Percentiles rank a stretch among this genome's conserved stretches.
phyloP scores from a whole-genome alignment of 2,329 filamentous ascomycete genomes.

The Hymenoscyphus infarciens region DNA sequence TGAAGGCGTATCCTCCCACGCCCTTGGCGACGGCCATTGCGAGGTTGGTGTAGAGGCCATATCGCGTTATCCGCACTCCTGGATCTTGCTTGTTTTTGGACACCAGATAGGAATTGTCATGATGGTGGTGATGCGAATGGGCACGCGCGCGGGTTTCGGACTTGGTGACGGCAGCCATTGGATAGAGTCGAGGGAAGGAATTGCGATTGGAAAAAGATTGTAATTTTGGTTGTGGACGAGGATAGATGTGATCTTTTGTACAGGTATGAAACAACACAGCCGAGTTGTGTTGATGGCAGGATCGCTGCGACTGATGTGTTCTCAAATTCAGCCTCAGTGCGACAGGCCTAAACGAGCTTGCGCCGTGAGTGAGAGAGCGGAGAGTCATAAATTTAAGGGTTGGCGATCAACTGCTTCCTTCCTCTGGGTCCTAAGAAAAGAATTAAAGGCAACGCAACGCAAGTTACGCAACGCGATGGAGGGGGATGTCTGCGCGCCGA shows the following conservation, averaged over 20 bases:
- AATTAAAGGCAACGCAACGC: neutral
- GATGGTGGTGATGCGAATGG: slow-evolving; percentile 67
- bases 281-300: slow-evolving; percentile 10
- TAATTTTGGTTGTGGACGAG: slow-evolving; percentile 26
- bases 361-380: slow-evolving; percentile 26
- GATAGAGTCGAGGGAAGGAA: slow-evolving; percentile 23
- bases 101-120: slow-evolving; percentile 80
- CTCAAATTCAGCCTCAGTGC: slow-evolving; percentile 28
- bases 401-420: neutral
- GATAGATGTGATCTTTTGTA: slow-evolving; percentile 20
- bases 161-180: slow-evolving; percentile 33
- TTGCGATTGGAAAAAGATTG: slow-evolving; percentile 25
- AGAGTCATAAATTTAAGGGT: slow-evolving; percentile 27
- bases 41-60: slow-evolving; percentile 84
- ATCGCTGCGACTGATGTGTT: slow-evolving; percentile 35
- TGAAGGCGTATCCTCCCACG: slow-evolving; percentile 87
- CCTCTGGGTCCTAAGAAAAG: neutral
- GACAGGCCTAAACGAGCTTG: slow-evolving; percentile 32
- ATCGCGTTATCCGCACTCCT: slow-evolving; percentile 86
- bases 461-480: neutral
- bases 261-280: slow-evolving; percentile 17
- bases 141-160: slow-evolving; percentile 42
- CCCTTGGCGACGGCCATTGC: slow-evolving; percentile 94
- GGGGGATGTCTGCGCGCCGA: neutral
- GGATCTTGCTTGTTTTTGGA: slow-evolving; percentile 86